These are phyloP conservation scores for Knoxia roxburghii DNA, from an alignment of 257 asterid species.

Conservation along the genomic window DNA sequence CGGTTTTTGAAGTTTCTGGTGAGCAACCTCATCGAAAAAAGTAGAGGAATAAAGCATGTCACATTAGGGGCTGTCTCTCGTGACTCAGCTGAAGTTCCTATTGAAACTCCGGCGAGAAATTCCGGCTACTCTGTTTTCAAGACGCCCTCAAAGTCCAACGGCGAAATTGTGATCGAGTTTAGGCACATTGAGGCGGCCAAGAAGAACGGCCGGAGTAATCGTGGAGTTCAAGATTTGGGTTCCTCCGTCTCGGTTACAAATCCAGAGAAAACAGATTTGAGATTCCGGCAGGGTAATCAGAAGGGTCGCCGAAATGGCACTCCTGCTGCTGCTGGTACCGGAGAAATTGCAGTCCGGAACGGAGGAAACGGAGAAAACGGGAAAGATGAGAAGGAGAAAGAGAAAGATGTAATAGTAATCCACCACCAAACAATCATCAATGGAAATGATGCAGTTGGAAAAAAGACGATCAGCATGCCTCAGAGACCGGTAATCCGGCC, in stretches of 20 bases:
- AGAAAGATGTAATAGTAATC: conserved; percentile 2
- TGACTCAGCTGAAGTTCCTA: conserved; percentile 16
- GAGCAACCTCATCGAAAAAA: conserved; percentile 5
- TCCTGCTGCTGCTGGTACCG: too few relatives aligned
- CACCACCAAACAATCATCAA: conserved; percentile 9
- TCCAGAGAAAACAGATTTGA: not conserved
- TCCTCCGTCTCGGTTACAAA: too few relatives aligned
- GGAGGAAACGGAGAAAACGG: not conserved
- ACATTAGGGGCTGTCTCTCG: conserved; percentile 2
- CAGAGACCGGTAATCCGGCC: conserved; percentile 17
- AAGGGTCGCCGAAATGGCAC: not conserved
- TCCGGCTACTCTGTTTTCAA: not conserved
- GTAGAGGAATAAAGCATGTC: conserved; percentile 7
- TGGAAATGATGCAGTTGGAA: conserved; percentile 4
- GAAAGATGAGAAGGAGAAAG: too few relatives aligned
- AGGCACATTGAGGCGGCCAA: conserved; percentile 31
- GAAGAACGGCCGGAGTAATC: not conserved
- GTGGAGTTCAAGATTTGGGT: not conserved
- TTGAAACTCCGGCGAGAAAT: conserved; percentile 19
- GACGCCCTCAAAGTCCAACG: conserved; percentile 6
- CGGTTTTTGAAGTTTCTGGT: conserved; percentile 38
- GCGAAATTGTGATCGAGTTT: conserved; percentile 39
- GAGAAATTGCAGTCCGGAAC: not conserved
- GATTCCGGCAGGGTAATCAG: not conserved
- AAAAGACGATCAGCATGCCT: conserved; percentile 18